A percentile compares a stretch with the other conserved stretches of the same genome.
Conservation (phyloP, 2,329 filamentous ascomycete genomes). For the Bertia moriformis region DNA sequence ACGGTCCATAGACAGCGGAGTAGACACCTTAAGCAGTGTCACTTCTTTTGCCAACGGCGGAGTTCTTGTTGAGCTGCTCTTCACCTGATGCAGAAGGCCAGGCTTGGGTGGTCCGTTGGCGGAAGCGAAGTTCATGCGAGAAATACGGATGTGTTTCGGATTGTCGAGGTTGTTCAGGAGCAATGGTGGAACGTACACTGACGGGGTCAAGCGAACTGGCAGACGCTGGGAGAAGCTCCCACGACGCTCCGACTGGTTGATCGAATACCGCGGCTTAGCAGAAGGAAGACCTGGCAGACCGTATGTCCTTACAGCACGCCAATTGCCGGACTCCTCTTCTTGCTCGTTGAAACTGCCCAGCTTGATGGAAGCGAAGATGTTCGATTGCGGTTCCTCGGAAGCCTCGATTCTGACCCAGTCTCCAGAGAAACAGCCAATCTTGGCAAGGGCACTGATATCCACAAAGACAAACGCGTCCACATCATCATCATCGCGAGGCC, state of each 20-base stretch:
- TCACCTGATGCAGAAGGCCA: not conserved
- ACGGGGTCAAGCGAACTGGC: constrained; percentile 38
- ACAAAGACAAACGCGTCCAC: constrained; percentile 84
- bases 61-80: not conserved
- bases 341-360: constrained; percentile 33
- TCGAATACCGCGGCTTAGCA: constrained; percentile 39
- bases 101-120: not conserved
- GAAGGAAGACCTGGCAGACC: constrained; percentile 54
- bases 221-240: constrained; percentile 41
- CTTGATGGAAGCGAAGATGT: not conserved
- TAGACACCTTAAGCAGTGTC: not conserved
- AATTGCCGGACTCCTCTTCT: constrained; percentile 46
- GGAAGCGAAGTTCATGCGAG: constrained; percentile 31
- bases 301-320: constrained; percentile 78
- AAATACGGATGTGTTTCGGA: constrained; percentile 65
- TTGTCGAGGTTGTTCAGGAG: constrained; percentile 73
- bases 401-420: constrained; percentile 86
- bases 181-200: constrained; percentile 69
- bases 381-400: constrained; percentile 36
- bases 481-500: constrained; percentile 63
- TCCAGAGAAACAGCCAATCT: constrained; percentile 90
- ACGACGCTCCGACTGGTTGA: constrained; percentile 30
- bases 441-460: constrained; percentile 69
- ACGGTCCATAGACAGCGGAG: constrained; percentile 1
- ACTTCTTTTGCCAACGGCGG: constrained; percentile 1